Evolutionary conservation across 805 yeast genomes (phyloP).

Genomic region (Schwanniomyces pseudopolymorphus): DNA sequence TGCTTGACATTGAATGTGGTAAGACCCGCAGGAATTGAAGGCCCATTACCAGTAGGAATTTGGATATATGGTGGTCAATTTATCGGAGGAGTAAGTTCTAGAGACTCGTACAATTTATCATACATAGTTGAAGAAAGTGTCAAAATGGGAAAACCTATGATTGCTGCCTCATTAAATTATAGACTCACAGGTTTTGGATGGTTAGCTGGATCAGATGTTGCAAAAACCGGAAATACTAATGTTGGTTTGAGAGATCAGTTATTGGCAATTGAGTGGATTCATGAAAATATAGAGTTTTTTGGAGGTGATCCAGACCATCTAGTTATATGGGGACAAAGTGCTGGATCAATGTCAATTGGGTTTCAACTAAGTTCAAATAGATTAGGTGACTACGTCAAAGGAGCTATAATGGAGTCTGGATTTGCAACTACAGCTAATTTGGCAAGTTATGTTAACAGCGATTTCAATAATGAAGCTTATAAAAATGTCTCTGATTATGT

Average conservation of each 20-base stretch:
- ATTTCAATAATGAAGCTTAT: neutral
- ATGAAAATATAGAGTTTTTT: constrained; percentile 37
- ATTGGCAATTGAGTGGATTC: constrained; percentile 47
- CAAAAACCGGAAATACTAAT: constrained; percentile 23
- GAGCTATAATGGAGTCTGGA: neutral
- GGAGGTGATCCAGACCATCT: constrained; percentile 48
- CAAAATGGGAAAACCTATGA: constrained; percentile 17
- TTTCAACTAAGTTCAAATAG: neutral
- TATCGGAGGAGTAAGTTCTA: constrained; percentile 13
- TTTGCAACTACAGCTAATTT: neutral
- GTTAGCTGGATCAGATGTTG: constrained; percentile 20
- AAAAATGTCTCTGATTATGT: neutral
- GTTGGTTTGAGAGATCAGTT: constrained; percentile 49
- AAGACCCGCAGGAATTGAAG: constrained; percentile 11
- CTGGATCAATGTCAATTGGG: constrained; percentile 21
- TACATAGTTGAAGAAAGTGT: constrained; percentile 1
- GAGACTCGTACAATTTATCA: neutral
- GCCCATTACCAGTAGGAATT: constrained; percentile 24
- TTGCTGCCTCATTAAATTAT: constrained; percentile 37
- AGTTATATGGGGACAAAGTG: constrained; percentile 46
- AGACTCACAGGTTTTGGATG: constrained; percentile 38
- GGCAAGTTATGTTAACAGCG: neutral
- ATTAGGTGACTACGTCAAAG: neutral
- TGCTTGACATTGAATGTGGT: constrained; percentile 25
- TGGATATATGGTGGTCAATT: constrained; percentile 40